phyloP scores from a whole-genome alignment of 768 basidiomycete species.

The Boletus patriciae region DNA sequence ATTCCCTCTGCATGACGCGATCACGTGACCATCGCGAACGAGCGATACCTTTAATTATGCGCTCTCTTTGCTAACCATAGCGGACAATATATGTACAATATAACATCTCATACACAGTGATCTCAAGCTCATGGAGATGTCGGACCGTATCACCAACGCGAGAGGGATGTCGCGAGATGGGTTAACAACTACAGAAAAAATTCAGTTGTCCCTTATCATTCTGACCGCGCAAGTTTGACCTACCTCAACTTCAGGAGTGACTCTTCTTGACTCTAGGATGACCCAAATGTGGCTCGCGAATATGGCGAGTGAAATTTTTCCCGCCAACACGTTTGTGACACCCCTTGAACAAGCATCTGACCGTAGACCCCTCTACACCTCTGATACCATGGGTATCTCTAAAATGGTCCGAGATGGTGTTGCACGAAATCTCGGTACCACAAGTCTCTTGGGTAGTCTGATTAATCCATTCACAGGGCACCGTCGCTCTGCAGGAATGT shows the following conservation, averaged over 20 bases:
- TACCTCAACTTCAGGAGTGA: not conserved
- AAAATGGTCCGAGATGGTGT: not conserved
- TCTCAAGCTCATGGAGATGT: not conserved
- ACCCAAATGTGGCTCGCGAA: not conserved
- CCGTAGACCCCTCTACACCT: rapidly evolving
- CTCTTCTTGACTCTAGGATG: not conserved
- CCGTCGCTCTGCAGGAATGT: not conserved
- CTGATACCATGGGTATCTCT: not conserved
- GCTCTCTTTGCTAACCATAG: too few species aligned
- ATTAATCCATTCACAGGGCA: not conserved
- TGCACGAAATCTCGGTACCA: not conserved
- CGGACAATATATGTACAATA: too few species aligned
- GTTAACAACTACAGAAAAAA: not conserved
- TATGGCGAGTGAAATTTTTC: constrained; percentile 10
- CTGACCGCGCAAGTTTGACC: not conserved
- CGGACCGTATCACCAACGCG: not conserved
- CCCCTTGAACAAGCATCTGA: not conserved
- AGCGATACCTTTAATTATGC: too few species aligned
- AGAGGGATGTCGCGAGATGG: not conserved
- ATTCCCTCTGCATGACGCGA: not conserved
- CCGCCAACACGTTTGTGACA: rapidly evolving
- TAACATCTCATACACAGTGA: not conserved
- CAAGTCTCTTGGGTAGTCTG: not conserved
- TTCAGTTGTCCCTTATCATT: not conserved
- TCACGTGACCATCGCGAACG: constrained; percentile 21